A percentile compares a stretch with the other conserved stretches of the same genome.
These are phyloP conservation scores for Avicennia marina DNA, from an alignment of 257 asterid species.

Conservation along the genomic window DNA sequence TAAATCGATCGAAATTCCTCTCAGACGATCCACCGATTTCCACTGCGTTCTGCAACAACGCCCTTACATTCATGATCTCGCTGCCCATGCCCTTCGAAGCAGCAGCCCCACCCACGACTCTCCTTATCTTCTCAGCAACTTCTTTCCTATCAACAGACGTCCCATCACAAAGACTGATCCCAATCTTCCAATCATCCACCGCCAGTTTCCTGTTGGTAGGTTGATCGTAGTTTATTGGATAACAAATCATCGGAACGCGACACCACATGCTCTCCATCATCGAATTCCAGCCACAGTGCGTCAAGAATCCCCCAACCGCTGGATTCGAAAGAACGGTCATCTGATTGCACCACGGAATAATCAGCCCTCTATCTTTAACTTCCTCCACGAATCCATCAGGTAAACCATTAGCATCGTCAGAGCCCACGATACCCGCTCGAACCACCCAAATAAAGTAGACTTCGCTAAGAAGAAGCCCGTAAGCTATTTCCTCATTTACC, in stretches of 20 bases:
- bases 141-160: slow-evolving; percentile 17
- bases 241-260: slow-evolving; percentile 35
- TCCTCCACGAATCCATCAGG: slow-evolving; percentile 20
- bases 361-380: slow-evolving; percentile 26
- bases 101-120: slow-evolving; percentile 20
- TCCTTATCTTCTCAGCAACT: slow-evolving; percentile 29
- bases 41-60: slow-evolving; percentile 23
- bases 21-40: slow-evolving; percentile 35
- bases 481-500: slow-evolving; percentile 37
- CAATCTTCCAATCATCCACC: slow-evolving; percentile 48
- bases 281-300: slow-evolving; percentile 55
- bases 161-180: slow-evolving; percentile 44
- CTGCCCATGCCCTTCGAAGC: slow-evolving; percentile 15
- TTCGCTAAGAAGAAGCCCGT: slow-evolving; percentile 42
- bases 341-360: slow-evolving; percentile 45
- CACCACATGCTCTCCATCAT: slow-evolving; percentile 41
- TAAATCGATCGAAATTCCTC: slow-evolving; percentile 29
- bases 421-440: slow-evolving; percentile 32
- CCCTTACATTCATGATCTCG: slow-evolving; percentile 14
- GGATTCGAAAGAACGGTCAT: slow-evolving; percentile 23
- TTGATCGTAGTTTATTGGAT: slow-evolving; percentile 30
- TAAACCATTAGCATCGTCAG: slow-evolving; percentile 6
- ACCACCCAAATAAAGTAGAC: slow-evolving; percentile 63
- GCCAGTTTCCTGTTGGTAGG: slow-evolving; percentile 35
- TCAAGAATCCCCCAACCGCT: slow-evolving; percentile 38